Evolutionary conservation across 441 rosid species (phyloP).

Genomic region (Arabidopsis lyrata): DNA sequence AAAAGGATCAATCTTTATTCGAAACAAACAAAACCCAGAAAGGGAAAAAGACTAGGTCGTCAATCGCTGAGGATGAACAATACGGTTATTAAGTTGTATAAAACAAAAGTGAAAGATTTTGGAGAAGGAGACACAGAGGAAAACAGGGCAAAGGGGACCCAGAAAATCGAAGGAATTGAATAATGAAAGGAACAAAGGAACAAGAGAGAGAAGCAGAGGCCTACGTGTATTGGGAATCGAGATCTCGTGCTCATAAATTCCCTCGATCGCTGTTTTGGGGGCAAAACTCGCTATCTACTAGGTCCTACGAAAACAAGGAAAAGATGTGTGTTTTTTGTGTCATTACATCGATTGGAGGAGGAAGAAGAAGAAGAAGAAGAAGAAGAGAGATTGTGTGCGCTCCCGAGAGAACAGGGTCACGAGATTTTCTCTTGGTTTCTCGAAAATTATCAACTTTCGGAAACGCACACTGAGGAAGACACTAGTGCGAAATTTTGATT

Average conservation of each 20-base stretch:
- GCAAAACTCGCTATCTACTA: conserved; percentile 45
- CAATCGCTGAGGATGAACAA: neutral
- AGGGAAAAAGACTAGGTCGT: neutral
- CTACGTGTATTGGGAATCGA: conserved; percentile 60
- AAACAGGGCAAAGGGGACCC: conserved; percentile 36
- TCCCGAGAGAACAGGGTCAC: conserved; percentile 40
- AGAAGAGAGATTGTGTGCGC: conserved; percentile 28
- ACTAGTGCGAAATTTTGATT: conserved; percentile 17
- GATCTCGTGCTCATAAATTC: conserved; percentile 87
- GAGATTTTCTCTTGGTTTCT: conserved; percentile 44
- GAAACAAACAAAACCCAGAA: conserved; percentile 35
- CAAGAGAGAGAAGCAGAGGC: conserved; percentile 42
- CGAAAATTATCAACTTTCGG: neutral
- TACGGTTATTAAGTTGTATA: neutral
- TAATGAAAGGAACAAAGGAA: conserved; percentile 22
- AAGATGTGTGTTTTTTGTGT: neutral
- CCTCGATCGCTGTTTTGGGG: conserved; percentile 48
- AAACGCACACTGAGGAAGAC: conserved; percentile 22
- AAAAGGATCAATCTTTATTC: neutral
- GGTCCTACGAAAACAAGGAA: conserved; percentile 47
- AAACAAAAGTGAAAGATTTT: neutral
- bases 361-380: conserved; percentile 27
- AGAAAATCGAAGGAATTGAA: conserved; percentile 37
- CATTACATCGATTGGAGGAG: conserved; percentile 34
- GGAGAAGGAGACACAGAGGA: conserved; percentile 14